These are phyloP conservation scores for Epicoccum nigrum DNA, from an alignment of 2,329 filamentous ascomycete genomes.

Conservation along the genomic window DNA sequence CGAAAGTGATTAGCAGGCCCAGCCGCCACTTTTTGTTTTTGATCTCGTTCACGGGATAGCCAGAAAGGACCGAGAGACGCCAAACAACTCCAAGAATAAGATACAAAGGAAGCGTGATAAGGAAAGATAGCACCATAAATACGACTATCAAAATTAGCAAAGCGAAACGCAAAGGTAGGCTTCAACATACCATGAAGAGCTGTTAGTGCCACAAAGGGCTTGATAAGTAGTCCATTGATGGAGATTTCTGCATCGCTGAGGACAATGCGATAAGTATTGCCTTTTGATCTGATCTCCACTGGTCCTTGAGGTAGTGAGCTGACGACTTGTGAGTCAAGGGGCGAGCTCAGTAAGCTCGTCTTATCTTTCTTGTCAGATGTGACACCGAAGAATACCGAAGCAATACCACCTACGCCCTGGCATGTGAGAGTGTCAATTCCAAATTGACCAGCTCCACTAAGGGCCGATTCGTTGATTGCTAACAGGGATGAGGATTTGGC, in stretches of 20 bases:
- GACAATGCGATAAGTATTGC: conserved; percentile 31
- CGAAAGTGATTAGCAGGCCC: conserved; percentile 27
- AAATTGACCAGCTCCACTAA: conserved; percentile 26
- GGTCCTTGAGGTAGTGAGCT: conserved; percentile 31
- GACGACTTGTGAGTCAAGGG: conserved; percentile 25
- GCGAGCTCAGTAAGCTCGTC: conserved; percentile 2
- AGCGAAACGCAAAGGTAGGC: neutral
- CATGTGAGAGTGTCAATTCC: conserved; percentile 31
- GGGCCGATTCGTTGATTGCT: conserved; percentile 28
- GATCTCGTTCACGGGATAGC: conserved; percentile 29
- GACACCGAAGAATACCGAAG: conserved; percentile 26
- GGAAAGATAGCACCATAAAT: conserved; percentile 30
- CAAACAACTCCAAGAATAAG: conserved; percentile 32
- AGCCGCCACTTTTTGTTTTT: conserved; percentile 37
- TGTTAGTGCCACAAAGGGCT: conserved; percentile 29
- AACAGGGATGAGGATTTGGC: conserved; percentile 5
- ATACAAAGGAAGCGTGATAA: conserved; percentile 36
- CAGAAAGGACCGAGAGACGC: conserved; percentile 32
- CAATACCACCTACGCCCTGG: conserved; percentile 35
- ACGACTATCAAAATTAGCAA: conserved; percentile 16
- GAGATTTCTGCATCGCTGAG: conserved; percentile 24
- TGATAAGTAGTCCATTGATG: conserved; percentile 29
- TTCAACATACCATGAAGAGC: conserved; percentile 30
- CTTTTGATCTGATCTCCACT: conserved; percentile 30
- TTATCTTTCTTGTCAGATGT: conserved; percentile 23